Conservation (phyloP, 768 basidiomycete species). For the Crassisporium funariophilum region DNA sequence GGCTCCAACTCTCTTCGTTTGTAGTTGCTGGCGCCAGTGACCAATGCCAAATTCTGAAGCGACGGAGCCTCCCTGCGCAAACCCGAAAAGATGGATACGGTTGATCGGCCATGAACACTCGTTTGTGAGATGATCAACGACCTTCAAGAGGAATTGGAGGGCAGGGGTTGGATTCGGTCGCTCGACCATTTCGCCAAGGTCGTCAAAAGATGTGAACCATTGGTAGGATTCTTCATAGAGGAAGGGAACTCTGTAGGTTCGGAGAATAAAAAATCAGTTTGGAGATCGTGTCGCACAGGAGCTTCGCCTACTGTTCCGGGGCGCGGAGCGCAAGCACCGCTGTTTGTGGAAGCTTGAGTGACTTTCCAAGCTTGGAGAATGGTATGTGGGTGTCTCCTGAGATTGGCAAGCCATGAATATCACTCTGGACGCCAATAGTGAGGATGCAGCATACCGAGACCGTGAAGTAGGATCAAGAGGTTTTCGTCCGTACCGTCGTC, state of each 20-base stretch:
- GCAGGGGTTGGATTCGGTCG: slow-evolving; percentile 75
- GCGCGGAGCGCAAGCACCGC: slow-evolving; percentile 81
- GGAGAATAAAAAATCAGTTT: neutral
- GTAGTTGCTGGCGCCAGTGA: slow-evolving; percentile 50
- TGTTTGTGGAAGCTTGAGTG: slow-evolving; percentile 87
- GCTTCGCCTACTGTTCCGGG: slow-evolving; percentile 62
- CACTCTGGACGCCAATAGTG: neutral
- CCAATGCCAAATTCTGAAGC: slow-evolving; percentile 66
- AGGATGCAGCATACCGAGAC: slow-evolving; percentile 60
- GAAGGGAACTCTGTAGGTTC: slow-evolving; percentile 64
- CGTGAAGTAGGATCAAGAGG: slow-evolving; percentile 81
- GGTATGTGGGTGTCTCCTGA: slow-evolving; percentile 84
- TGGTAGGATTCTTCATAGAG: slow-evolving; percentile 80
- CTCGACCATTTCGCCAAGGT: slow-evolving; percentile 69
- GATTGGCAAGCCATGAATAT: neutral
- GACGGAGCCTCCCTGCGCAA: slow-evolving; percentile 83
- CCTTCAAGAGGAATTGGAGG: slow-evolving; percentile 53
- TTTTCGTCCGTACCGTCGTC: slow-evolving; percentile 88
- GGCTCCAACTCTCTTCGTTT: slow-evolving; percentile 14
- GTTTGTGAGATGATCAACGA: slow-evolving; percentile 57
- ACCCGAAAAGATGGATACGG: slow-evolving; percentile 86
- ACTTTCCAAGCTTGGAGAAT: slow-evolving; percentile 72
- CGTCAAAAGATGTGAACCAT: slow-evolving; percentile 86
- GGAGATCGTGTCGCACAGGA: neutral
- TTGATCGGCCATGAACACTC: slow-evolving; percentile 67